These are phyloP conservation scores for Phlyctochytrium planicorne DNA, from an alignment of 192 early-diverging fungal genomes.

Conservation along the genomic window DNA sequence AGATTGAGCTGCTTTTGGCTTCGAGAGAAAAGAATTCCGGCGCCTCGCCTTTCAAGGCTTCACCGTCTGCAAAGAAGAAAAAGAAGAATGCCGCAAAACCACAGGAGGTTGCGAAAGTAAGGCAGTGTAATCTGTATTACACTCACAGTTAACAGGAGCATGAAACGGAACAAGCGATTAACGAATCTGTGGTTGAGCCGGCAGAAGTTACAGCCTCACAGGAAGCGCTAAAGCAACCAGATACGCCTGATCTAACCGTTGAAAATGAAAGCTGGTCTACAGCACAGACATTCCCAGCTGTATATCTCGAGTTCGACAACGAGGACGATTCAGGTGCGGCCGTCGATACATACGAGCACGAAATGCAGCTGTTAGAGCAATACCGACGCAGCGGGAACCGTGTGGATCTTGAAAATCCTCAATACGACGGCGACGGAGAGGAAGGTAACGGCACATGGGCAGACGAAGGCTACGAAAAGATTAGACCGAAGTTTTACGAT, in stretches of 20 bases:
- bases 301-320: conserved; percentile 33
- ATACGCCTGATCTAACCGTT: not conserved
- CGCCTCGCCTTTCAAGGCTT: too few species aligned
- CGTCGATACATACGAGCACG: conserved; percentile 15
- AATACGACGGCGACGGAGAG: not conserved
- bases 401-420: conserved; percentile 34
- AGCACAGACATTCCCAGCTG: conserved; percentile 33
- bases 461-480: conserved; percentile 82
- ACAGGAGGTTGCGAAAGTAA: too few species aligned
- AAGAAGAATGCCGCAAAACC: too few species aligned
- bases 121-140: too few species aligned
- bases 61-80: too few species aligned
- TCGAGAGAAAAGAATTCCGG: too few species aligned
- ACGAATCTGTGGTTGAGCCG: not conserved
- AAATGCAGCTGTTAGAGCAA: conserved; percentile 33
- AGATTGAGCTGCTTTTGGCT: too few species aligned
- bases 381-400: conserved; percentile 39
- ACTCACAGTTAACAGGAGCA: too few species aligned
- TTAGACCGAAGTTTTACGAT: conserved; percentile 69
- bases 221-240: not conserved
- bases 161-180: not conserved
- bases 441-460: conserved; percentile 55
- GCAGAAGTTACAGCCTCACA: not conserved
- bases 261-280: conserved; percentile 7
- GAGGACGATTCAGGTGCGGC: conserved; percentile 6